These are phyloP conservation scores for Ophiocordyceps australis DNA, from an alignment of 2,329 filamentous ascomycete genomes.

Conservation along the genomic window DNA sequence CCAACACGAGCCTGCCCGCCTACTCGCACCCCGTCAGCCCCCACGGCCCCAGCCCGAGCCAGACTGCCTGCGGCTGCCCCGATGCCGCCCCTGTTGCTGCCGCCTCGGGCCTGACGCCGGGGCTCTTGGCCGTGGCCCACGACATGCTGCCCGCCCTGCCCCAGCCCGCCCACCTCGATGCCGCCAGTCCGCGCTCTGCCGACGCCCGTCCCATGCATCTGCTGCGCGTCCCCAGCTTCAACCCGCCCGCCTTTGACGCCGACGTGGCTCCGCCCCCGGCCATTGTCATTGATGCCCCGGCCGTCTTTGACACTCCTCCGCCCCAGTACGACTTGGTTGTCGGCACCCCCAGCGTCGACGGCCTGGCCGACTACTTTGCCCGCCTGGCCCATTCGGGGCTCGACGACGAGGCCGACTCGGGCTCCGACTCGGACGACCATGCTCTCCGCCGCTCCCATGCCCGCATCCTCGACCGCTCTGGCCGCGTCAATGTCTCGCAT, in stretches of 20 bases:
- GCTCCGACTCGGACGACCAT: conserved; percentile 23
- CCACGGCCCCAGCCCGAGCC: conserved; percentile 21
- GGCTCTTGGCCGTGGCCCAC: conserved; percentile 16
- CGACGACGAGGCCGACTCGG: conserved; percentile 17
- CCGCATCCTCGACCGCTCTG: conserved; percentile 29
- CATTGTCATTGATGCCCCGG: conserved; percentile 6
- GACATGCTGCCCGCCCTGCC: conserved; percentile 27
- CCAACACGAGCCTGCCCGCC: conserved; percentile 70
- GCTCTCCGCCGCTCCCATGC: no score
- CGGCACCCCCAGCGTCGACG: conserved; percentile 46
- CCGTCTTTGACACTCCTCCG: conserved; percentile 51
- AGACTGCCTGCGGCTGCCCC: conserved; percentile 34
- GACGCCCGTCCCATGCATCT: conserved; percentile 64
- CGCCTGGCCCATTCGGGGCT: conserved; percentile 56
- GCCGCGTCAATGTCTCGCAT: conserved; percentile 38
- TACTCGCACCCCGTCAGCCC: conserved; percentile 41
- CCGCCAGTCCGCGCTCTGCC: conserved; percentile 5
- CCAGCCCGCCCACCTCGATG: conserved; percentile 34
- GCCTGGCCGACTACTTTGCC: conserved; percentile 73
- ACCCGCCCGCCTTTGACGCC: conserved; percentile 73
- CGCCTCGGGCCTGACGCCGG: no score
- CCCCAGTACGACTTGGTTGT: conserved; percentile 71
- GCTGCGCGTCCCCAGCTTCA: conserved; percentile 67
- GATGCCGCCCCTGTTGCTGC: conserved; percentile 30
- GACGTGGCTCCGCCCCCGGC: conserved; percentile 28